Base-by-base conservation (phyloP, 1,139 yeast species). In the Suhomyces choctaworum region DNA sequence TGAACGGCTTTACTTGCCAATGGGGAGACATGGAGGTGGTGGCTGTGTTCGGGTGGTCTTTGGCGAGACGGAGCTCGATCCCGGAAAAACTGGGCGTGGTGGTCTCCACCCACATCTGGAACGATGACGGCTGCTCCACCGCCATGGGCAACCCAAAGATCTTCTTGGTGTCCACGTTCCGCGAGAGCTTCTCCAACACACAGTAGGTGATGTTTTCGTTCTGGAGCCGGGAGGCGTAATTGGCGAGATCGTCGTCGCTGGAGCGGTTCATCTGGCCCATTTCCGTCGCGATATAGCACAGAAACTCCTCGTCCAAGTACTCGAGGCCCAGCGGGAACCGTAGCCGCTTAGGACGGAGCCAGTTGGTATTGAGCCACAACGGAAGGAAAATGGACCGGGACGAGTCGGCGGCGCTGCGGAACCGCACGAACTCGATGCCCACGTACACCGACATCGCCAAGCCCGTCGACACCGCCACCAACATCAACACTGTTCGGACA, bases 31-130 rank as follows among this genome's bases (percentile, higher is more conserved):
- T 27, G 26, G 26, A 42, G 11, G 9, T 27, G 8, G 24, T 4
- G 6, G 23, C 17, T 1, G 29, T 40, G 12, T 37, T 31, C n/a
- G n/a, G n/a, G n/a, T n/a, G n/a, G 10, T 12, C 25, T 13, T 40
- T 36, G 15, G 37, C 29, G n/a, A 60, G 39, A 19, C 46, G 43
- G 12, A 64, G 39, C 31, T 52, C 50, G 10, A 62, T 29, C 1
- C 72, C 72, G 3, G 64, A 59, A 2, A 66, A 44, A 7, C 64
- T 54, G 2, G 67, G 62, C 27, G 49, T 44, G 22, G 50, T 49
- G 11, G 58, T 45, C 35, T 64, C 64, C 7, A 64, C 42, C 70
- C 70, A 63, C 4, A 64, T 56, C 4, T 32, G 22, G 22, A 45
- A 46, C 4, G 40, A 37, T 3, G 41, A 36, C 2, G 32, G 35